Evolutionary conservation across 2,329 filamentous ascomycete species (phyloP).

Genomic region (Sclerotiophoma versabilis): DNA sequence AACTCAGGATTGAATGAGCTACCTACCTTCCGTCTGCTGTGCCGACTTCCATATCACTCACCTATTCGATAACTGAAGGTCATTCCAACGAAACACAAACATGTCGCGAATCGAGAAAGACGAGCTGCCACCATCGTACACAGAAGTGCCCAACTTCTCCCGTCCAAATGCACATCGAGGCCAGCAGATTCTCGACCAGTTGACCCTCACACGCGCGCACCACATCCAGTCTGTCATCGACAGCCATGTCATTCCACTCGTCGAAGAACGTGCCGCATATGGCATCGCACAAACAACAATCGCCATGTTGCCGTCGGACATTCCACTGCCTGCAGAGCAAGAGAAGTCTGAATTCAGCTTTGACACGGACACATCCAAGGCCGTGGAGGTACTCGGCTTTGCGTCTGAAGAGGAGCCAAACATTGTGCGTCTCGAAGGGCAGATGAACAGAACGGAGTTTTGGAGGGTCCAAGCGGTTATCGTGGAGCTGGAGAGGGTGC

Average conservation of each 20-base stretch:
- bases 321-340: conserved; percentile 31
- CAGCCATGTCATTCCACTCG: conserved; percentile 51
- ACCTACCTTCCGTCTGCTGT: no score
- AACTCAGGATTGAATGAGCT: no score
- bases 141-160: conserved; percentile 26
- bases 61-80: background rate
- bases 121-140: conserved; percentile 34
- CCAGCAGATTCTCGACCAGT: conserved; percentile 45
- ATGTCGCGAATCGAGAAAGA: conserved; percentile 26
- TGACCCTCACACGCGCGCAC: conserved; percentile 49
- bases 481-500: conserved; percentile 47
- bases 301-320: conserved; percentile 55
- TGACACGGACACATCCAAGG: conserved; percentile 24
- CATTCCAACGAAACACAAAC: background rate
- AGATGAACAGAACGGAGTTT: conserved; percentile 53
- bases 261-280: conserved; percentile 49
- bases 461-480: conserved; percentile 53
- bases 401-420: conserved; percentile 49
- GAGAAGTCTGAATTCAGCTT: conserved; percentile 45
- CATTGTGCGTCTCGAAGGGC: conserved; percentile 50
- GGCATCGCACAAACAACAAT: conserved; percentile 55
- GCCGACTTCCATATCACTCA: no score
- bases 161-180: conserved; percentile 22
- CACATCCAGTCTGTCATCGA: conserved; percentile 51
- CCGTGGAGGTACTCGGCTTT: conserved; percentile 51